Evolutionary conservation across 2,329 filamentous ascomycete species (phyloP), one percentile per base, ranked within the genome.

Genomic region (Xylogone sp.): DNA sequence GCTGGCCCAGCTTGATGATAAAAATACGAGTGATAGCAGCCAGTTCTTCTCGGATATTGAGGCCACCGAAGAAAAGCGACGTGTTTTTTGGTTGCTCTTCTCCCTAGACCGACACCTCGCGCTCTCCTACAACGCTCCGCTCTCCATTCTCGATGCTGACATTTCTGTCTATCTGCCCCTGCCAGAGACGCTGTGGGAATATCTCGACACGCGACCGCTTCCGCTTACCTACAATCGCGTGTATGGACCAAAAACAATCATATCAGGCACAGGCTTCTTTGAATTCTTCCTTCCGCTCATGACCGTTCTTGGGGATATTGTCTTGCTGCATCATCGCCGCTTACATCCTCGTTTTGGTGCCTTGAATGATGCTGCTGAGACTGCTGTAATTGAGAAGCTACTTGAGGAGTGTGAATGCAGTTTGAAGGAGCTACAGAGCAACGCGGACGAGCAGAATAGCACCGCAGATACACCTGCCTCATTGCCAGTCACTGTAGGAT

Each of bases 201-300:
- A 42, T 10, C 9, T 29, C 18, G 31, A 39, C 19, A 31, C 27
- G 8, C 27, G 42, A 46, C 18, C 48, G 49, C 13, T 49, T 39
- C 39, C 27, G 27, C 27, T 31, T 31, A 31, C 27, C 27, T 31
- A 31, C 13, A 31, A 13, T 31, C 27, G 27, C 27, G 27, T 8
- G 27, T 49, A 70, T 3, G 75, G 74, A 0, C 71, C 75, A 1
- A 68, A 71, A 0, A 68, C 62, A 9, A 62, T 57, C 20, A 66
- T 71, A 29, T 69, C 70, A 1, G 75, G 75, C 1, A 68, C 68
- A 3, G 70, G 71, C 1, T 73, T 76, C 34, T 77, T 78, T 44
- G 75, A 77, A 53, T 78, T 72, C 53, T 78, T 78, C 48, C 61
- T 78, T 3, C 75, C 75, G 0, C 63, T 78, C 1, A 77, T 76